Evolutionary conservation across 345 rosid species (phyloP).

Genomic region (Lumnitzera racemosa): DNA sequence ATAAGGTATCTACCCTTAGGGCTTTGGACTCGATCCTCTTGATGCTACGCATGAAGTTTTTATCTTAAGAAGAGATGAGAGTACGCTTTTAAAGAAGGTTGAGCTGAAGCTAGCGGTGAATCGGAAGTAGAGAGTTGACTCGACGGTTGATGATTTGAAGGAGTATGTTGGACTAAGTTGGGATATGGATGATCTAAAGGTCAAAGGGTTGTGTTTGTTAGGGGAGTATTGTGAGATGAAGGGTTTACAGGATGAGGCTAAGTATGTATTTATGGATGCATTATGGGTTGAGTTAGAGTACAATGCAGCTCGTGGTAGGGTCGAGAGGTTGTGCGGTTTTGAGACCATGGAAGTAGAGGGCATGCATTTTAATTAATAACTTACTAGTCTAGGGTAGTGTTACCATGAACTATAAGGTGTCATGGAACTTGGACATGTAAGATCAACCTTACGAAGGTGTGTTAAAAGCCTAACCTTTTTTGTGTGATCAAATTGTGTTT

Average conservation of each 20-base stretch:
- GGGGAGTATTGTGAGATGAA: slow-evolving; percentile 41
- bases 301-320: slow-evolving; percentile 9
- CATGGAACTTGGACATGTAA: too few relatives aligned
- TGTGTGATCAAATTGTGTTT: too few relatives aligned
- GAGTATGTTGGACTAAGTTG: slow-evolving; percentile 31
- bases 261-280: slow-evolving; percentile 23
- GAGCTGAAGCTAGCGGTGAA: slow-evolving; percentile 52
- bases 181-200: slow-evolving; percentile 4
- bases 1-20: slow-evolving; percentile 42
- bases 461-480: too few relatives aligned
- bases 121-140: slow-evolving; percentile 42
- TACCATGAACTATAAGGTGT: too few relatives aligned
- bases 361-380: not conserved
- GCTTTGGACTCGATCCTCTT: slow-evolving; percentile 49
- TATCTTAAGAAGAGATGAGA: slow-evolving; percentile 34
- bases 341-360: too few relatives aligned
- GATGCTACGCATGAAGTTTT: slow-evolving; percentile 34
- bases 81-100: slow-evolving; percentile 42
- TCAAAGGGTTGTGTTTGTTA: slow-evolving; percentile 24
- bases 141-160: slow-evolving; percentile 48
- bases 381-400: too few relatives aligned
- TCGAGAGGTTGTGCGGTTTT: slow-evolving; percentile 9
- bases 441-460: too few relatives aligned
- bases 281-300: slow-evolving; percentile 17
- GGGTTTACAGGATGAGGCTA: slow-evolving; percentile 24